Percentiles rank a stretch among this genome's conserved stretches.
phyloP scores from a whole-genome alignment of 2,329 filamentous ascomycete species.

The Rugonectria rugulosa region DNA sequence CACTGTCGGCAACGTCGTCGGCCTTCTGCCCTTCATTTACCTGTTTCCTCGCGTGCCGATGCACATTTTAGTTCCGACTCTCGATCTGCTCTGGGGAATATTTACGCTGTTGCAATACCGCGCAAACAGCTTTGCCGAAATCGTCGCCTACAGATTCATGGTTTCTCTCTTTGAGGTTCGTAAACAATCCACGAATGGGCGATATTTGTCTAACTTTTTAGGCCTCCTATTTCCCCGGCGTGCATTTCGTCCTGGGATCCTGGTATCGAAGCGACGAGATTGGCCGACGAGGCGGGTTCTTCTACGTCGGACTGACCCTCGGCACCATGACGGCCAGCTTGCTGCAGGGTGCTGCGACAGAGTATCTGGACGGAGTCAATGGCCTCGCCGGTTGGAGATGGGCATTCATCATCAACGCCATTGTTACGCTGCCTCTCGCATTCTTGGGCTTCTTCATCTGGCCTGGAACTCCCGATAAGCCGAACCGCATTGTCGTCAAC shows the following conservation, averaged over 20 bases:
- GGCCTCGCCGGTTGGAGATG: slow-evolving; percentile 26
- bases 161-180: slow-evolving; percentile 25
- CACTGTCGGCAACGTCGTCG: slow-evolving; percentile 29
- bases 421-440: slow-evolving; percentile 28
- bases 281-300: slow-evolving; percentile 26
- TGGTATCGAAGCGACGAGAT: slow-evolving; percentile 31
- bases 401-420: slow-evolving; percentile 29
- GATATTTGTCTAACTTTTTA: not conserved
- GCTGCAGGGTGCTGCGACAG: slow-evolving; percentile 22
- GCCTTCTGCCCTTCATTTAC: slow-evolving; percentile 28
- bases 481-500: slow-evolving; percentile 22
- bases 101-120: slow-evolving; percentile 27
- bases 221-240: slow-evolving; percentile 28
- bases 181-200: too few species aligned
- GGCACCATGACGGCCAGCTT: slow-evolving; percentile 27
- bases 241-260: slow-evolving; percentile 28
- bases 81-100: slow-evolving; percentile 24
- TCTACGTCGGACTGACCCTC: slow-evolving; percentile 27
- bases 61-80: slow-evolving; percentile 26
- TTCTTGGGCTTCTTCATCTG: slow-evolving; percentile 28
- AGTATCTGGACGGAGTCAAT: slow-evolving; percentile 24
- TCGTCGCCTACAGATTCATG: slow-evolving; percentile 27
- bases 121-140: slow-evolving; percentile 21
- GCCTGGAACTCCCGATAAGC: slow-evolving; percentile 26
- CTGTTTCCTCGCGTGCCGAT: slow-evolving; percentile 27